A percentile compares a stretch with the other conserved stretches of the same genome.
Evolutionary conservation across 2,329 filamentous ascomycete genomes (phyloP).

Genomic region (Akanthomyces dipterigenus): DNA sequence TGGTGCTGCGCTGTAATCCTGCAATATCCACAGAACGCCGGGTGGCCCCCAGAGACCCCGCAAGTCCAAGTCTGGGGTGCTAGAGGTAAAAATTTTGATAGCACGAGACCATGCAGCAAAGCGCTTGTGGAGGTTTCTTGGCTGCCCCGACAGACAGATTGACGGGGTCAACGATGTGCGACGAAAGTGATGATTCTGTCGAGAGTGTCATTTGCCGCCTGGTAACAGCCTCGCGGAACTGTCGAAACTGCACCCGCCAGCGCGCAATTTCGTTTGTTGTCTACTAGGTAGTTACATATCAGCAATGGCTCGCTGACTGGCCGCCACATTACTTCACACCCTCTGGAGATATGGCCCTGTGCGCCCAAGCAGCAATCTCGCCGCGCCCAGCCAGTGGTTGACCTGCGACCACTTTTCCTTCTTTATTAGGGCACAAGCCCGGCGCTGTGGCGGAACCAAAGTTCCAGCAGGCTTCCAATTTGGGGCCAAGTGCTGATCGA

Average conservation of each 20-base stretch:
- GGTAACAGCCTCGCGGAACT: neutral
- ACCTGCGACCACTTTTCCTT: neutral
- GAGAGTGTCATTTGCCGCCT: neutral
- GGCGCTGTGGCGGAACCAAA: slow-evolving; percentile 6
- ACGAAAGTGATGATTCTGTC: neutral
- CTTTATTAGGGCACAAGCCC: slow-evolving; percentile 11
- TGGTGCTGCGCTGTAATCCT: neutral
- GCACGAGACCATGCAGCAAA: slow-evolving; percentile 2
- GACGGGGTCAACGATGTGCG: neutral
- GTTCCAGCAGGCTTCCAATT: slow-evolving; percentile 8
- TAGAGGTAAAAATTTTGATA: slow-evolving; percentile 1
- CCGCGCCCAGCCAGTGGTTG: neutral
- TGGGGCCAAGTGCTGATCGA: slow-evolving; percentile 10
- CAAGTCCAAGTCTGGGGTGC: slow-evolving; percentile 5
- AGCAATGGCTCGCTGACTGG: neutral
- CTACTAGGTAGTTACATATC: too few species aligned
- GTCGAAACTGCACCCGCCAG: neutral
- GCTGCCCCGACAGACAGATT: neutral
- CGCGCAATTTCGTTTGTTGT: neutral
- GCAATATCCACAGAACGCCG: neutral
- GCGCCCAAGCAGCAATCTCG: neutral
- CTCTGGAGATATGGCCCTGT: neutral
- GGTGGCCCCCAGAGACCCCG: neutral
- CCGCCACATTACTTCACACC: neutral
- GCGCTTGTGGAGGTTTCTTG: neutral